Evolutionary conservation across 1,284 basidiomycete genomes (phyloP), one percentile per base, ranked within the genome.

Genomic region (Tylopilus sp.): DNA sequence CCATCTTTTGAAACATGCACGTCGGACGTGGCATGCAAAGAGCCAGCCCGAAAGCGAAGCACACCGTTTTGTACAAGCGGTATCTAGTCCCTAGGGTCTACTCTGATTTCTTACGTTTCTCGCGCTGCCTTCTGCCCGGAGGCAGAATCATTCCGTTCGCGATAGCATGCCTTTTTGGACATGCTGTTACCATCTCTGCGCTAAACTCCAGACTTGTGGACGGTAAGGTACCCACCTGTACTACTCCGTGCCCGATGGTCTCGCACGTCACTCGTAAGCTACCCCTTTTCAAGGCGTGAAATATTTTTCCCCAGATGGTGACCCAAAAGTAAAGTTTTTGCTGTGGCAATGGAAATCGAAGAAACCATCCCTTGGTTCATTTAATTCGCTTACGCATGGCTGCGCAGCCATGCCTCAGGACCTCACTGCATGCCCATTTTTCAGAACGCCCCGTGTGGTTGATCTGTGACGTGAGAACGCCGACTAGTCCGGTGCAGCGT

Each of bases 1-100:
- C 8, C 73, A 74, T 38, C 64, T 92, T 26, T 69, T 91, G 51
- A 77, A 77, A 56, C 75, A 87, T 63, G 80, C 85, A 11, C 82
- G 81, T 57, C 63, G 69, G 53, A 71, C 65, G 14, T 68, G 65
- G 63, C 36, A 45, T 44, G 15, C 40, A 20, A 44, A 18, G 34
- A 34, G 29, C 28, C 37, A 21, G 17, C 39, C 39, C 20, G 26
- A 44, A 40, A 33, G 31, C 31, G 35, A 43, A 29, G 14, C 4
- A 20, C 20, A 21, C 3, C n/a, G 14, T 40, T 9, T 47, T 33
- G 26, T 40, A 34, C 33, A 29, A n/a, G 26, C 20, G 40, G 29
- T 40, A 37, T 34, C 46, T 48, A 42, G 33, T 33, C 36, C 36
- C 33, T 55, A 48, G 36, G 17, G 4, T 26, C 37, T 26, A 31